A percentile compares a stretch with the other conserved stretches of the same genome.
phyloP scores from a whole-genome alignment of 1,284 basidiomycete species.

The Tylopilus sp. region DNA sequence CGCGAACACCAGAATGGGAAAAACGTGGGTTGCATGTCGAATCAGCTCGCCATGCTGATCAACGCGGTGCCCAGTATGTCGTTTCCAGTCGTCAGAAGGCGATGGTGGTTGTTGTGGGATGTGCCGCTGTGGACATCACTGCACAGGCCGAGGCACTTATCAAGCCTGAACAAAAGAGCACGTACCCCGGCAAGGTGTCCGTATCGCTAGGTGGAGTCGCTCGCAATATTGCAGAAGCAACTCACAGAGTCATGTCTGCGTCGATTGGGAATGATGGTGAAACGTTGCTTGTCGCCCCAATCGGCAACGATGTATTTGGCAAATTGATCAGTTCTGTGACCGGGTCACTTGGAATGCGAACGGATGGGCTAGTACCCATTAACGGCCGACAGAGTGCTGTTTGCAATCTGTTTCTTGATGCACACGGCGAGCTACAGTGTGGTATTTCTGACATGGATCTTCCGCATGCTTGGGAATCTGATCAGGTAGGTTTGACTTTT shows the following conservation, averaged over 20 bases:
- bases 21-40: slow-evolving; percentile 18
- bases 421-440: slow-evolving; percentile 65
- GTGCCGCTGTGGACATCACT: slow-evolving; percentile 84
- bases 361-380: slow-evolving; percentile 66
- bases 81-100: slow-evolving; percentile 14
- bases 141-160: slow-evolving; percentile 42
- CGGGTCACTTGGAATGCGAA: slow-evolving; percentile 65
- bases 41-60: background rate
- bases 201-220: slow-evolving; percentile 88
- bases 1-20: slow-evolving; percentile 12
- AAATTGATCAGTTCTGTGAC: slow-evolving; percentile 59
- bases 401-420: slow-evolving; percentile 82
- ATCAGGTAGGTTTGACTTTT: slow-evolving; percentile 41
- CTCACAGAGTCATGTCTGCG: slow-evolving; percentile 57
- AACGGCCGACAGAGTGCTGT: slow-evolving; percentile 59
- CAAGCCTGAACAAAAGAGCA: slow-evolving; percentile 53
- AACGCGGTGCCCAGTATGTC: slow-evolving; percentile 7
- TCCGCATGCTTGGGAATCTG: slow-evolving; percentile 47
- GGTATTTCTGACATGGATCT: slow-evolving; percentile 94
- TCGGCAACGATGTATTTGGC: slow-evolving; percentile 71
- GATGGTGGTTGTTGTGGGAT: slow-evolving; percentile 71
- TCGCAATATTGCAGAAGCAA: slow-evolving; percentile 90
- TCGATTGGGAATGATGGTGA: slow-evolving; percentile 31
- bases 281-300: slow-evolving; percentile 57
- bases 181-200: slow-evolving; percentile 73